Evolutionary conservation across 495 filamentous ascomycete species (phyloP), one percentile per base, ranked within the genome.

Genomic region (Podospora bellae-mahoneyi): DNA sequence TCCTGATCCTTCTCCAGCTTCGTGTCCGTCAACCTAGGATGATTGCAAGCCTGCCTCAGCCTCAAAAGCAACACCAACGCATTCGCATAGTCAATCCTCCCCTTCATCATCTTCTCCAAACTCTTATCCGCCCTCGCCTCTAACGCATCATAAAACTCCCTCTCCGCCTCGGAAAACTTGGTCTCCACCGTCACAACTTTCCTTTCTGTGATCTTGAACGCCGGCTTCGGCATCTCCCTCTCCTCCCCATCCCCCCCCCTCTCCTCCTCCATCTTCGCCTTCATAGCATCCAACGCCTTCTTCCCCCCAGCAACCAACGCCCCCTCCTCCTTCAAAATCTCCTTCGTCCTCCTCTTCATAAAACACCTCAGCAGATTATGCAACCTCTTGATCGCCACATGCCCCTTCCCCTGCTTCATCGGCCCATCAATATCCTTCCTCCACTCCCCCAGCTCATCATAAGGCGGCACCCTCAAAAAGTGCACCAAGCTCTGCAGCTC

Each of bases 321-420:
- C 55, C 91, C 89, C 34, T 90, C 92, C 68, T 91, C 83, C 77
- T 93, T 97, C 62, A 99, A 79, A 15, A 98, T 90, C 63, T 97
- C 95, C 78, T 99, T 99, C 20, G 93, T 97, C 39, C 95, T 88
- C 13, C 95, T 89, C 79, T 98, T 94, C 96, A 98, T 98, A 78
- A 97, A 94, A 56, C 91, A 92, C 56, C 90, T 91, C n/a, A 99
- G 78, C 59, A 92, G 87, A 64, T 88, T 82, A 67, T 96, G 92
- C 48, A 99, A 81, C 9, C 95, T 88, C 69, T 89, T 85, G 73
- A 99, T 94, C n/a, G 94, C 94, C 62, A 97, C 84, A 55, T 90
- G 90, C 18, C 94, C 96, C 56, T 89, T 88, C 3, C 92, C 92
- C 64, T 91, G 90, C 76, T 91, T 92, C 84, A 99, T 86, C 10